Conservation (phyloP, 2,329 filamentous ascomycete species). For the Corniculantispora saksenae region DNA sequence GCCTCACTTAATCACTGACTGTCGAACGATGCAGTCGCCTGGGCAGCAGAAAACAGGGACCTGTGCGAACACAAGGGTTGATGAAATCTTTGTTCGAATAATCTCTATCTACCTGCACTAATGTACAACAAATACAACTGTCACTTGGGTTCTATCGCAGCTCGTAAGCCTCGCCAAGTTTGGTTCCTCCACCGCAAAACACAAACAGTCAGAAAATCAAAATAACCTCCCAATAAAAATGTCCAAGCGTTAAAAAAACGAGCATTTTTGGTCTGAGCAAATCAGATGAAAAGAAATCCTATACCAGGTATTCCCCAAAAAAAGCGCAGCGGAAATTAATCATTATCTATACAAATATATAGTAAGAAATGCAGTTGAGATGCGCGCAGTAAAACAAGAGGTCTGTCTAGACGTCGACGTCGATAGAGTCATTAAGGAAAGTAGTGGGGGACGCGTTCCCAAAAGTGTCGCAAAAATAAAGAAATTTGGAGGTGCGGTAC, state of each 20-base stretch:
- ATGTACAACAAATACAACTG: neutral
- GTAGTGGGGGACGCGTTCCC: neutral
- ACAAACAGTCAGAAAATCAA: neutral
- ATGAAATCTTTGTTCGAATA: neutral
- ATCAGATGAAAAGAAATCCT: neutral
- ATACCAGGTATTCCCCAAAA: neutral
- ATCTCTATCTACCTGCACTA: neutral
- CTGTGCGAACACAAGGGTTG: no score
- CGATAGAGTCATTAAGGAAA: slow-evolving; percentile 17
- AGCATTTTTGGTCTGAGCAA: neutral
- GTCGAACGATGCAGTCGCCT: no score
- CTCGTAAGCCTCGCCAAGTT: neutral
- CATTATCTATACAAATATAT: slow-evolving; percentile 17
- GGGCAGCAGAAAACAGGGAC: no score
- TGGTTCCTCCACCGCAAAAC: no score
- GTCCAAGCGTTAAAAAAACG: neutral
- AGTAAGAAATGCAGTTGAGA: neutral
- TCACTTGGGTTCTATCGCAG: neutral
- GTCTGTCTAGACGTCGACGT: slow-evolving; percentile 18
- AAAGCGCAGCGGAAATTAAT: slow-evolving; percentile 15
- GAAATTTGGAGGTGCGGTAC: neutral
- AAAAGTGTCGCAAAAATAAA: neutral
- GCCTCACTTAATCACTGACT: no score
- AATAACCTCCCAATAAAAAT: neutral
- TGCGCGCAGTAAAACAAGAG: slow-evolving; percentile 8